Base-by-base conservation (phyloP, 352 stramenopile species). In the Phytophthora pluvialis region DNA sequence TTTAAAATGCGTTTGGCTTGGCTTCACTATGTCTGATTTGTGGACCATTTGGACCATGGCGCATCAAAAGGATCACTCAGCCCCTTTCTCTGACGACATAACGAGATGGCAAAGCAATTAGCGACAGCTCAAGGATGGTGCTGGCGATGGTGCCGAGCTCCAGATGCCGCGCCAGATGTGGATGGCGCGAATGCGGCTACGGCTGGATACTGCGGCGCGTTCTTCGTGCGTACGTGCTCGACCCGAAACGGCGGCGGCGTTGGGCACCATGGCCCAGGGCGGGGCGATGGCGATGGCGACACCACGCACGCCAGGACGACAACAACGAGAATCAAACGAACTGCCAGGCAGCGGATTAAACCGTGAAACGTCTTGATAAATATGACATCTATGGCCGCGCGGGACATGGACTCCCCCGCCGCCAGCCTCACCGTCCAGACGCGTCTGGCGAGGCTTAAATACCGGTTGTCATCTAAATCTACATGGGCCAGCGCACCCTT, bases 361-460 rank as follows among this genome's bases (percentile, higher is more conserved):
- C 36, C 21, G 54, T 56, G 40, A 75, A 72, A 72, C 50, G 56
- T 61, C 43, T 57, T 67, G 46, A 68, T 77, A 77, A 77, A 77
- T 77, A 77, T 65, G 54, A 74, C 47, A 67, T 70, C 46, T 72
- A 72, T 55, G 54, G 45, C 31, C 29, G 39, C 54, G 16, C 32
- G 25, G 54, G 15, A 25, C 18, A 46, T 52, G 33, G 29, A 15
- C 36, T 18, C 3, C 10, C 21, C 39, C 43, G 43, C 55, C 29
- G 33, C 52, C 58, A 60, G 40, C 62, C 44, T 44, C 47, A 33
- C 54, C 45, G 48, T 64, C 42, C 35, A 68, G 52, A 73, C 53
- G 10, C 42, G 42, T 52, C 60, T 4, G 39, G 44, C 16, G 51
- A 63, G 21, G 62, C 64, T 77, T 73, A 71, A 73, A 77, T 73